Evolutionary conservation across 2,329 filamentous ascomycete species (phyloP).

Genomic region (Mollisiaceae sp.): DNA sequence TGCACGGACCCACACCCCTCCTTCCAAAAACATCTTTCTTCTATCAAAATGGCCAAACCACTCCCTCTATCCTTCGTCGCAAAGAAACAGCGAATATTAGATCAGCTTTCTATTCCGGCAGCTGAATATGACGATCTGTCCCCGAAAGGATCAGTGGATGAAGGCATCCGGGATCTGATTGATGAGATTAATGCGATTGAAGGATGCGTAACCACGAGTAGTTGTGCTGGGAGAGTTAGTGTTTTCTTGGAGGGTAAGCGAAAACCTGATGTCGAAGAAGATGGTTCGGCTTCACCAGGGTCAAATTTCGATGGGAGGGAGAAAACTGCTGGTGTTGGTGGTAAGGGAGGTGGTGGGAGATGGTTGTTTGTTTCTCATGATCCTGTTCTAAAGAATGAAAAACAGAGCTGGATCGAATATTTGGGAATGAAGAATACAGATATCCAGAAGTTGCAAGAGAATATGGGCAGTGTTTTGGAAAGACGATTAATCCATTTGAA

Average conservation of each 20-base stretch:
- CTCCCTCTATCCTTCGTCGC: constrained; percentile 50
- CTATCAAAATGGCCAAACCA: not conserved
- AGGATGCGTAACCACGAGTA: constrained; percentile 89
- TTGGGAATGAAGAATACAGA: constrained; percentile 50
- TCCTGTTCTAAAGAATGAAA: constrained; percentile 52
- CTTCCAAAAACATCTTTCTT: not conserved
- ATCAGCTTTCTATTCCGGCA: constrained; percentile 70
- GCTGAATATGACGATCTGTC: constrained; percentile 80
- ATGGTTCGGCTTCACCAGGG: constrained; percentile 23
- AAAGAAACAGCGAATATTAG: constrained; percentile 76
- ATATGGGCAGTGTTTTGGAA: constrained; percentile 14
- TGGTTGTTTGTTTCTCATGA: constrained; percentile 93
- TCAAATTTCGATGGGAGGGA: constrained; percentile 19
- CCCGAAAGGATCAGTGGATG: constrained; percentile 87
- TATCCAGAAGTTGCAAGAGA: constrained; percentile 20
- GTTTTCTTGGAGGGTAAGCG: constrained; percentile 85
- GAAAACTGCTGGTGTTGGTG: constrained; percentile 66
- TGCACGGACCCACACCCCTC: constrained; percentile 8
- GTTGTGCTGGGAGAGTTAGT: constrained; percentile 85
- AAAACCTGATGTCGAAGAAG: constrained; percentile 28
- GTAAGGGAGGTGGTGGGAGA: constrained; percentile 81
- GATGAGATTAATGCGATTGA: constrained; percentile 74
- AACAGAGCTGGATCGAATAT: constrained; percentile 34
- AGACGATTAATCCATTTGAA: constrained; percentile 78
- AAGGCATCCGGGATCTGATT: constrained; percentile 77